Evolutionary conservation across 768 basidiomycete genomes (phyloP).

Genomic region (Podaxis carcinomalis): DNA sequence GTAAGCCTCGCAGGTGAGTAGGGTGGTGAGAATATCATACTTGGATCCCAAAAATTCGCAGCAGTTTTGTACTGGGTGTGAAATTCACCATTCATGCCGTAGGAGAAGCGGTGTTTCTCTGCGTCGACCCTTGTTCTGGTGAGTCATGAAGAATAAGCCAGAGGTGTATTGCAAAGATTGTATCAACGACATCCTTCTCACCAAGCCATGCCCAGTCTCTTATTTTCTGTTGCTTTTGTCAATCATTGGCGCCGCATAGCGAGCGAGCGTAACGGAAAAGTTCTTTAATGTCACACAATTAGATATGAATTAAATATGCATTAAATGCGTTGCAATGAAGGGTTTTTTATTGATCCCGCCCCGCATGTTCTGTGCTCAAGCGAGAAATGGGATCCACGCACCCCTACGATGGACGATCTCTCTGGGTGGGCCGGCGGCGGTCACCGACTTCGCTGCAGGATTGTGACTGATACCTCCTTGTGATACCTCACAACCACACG

Average conservation of each 20-base stretch:
- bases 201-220: background rate
- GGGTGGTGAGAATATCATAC: background rate
- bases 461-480: background rate
- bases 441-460: background rate
- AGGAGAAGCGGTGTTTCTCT: background rate
- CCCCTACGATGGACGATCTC: background rate
- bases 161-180: background rate
- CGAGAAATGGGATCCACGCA: background rate
- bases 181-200: background rate
- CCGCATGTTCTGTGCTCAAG: background rate
- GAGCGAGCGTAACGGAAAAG: background rate
- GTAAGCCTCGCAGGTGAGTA: background rate
- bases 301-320: too few species aligned
- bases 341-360: background rate
- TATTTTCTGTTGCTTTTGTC: background rate
- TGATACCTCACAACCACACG: background rate
- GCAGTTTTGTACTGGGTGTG: background rate
- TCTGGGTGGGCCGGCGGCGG: slow-evolving; percentile 2
- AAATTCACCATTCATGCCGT: background rate
- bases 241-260: background rate
- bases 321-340: background rate
- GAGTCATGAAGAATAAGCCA: background rate
- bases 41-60: background rate
- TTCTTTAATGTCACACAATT: background rate
- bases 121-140: background rate